phyloP scores from a whole-genome alignment of 306 rosid genomes.

The Vigna mungo region DNA sequence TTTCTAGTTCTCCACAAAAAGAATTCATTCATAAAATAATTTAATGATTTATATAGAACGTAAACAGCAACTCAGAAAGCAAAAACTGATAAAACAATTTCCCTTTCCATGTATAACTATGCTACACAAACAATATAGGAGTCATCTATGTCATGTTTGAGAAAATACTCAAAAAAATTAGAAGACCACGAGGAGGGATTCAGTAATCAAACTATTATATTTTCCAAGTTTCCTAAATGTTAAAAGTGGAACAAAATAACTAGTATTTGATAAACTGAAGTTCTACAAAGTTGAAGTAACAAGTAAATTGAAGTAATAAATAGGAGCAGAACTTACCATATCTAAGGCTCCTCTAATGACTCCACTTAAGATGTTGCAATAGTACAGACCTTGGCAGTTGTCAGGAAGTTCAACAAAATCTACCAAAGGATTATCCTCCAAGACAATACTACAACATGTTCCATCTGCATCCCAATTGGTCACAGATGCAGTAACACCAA shows the following conservation, averaged over 20 bases:
- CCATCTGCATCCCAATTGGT: conserved; percentile 96
- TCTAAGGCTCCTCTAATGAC: conserved; percentile 97
- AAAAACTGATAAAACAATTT: conserved; percentile 20
- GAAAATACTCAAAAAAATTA: conserved; percentile 26
- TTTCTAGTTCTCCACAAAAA: not conserved
- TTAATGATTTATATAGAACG: not conserved
- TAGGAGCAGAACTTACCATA: conserved; percentile 68
- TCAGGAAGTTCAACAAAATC: conserved; percentile 99
- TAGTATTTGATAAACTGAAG: conserved; percentile 1
- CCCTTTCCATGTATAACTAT: conserved; percentile 1
- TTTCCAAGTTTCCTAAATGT: conserved; percentile 29
- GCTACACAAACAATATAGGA: conserved; percentile 12
- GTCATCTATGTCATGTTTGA: conserved; percentile 28
- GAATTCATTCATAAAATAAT: too few species aligned
- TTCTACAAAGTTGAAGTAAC: not conserved
- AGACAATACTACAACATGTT: conserved; percentile 85
- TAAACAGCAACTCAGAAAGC: not conserved
- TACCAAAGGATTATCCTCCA: conserved; percentile 97
- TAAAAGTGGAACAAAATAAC: conserved; percentile 17
- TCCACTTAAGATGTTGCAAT: conserved; percentile 94
- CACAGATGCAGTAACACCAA: conserved; percentile 95
- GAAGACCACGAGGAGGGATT: not conserved
- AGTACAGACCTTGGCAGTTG: conserved; percentile 90
- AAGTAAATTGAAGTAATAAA: conserved; percentile 21
- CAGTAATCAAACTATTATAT: not conserved